These are phyloP conservation scores for Ascocoryne sarcoides DNA, from an alignment of 2,329 filamentous ascomycete genomes.

Conservation along the genomic window DNA sequence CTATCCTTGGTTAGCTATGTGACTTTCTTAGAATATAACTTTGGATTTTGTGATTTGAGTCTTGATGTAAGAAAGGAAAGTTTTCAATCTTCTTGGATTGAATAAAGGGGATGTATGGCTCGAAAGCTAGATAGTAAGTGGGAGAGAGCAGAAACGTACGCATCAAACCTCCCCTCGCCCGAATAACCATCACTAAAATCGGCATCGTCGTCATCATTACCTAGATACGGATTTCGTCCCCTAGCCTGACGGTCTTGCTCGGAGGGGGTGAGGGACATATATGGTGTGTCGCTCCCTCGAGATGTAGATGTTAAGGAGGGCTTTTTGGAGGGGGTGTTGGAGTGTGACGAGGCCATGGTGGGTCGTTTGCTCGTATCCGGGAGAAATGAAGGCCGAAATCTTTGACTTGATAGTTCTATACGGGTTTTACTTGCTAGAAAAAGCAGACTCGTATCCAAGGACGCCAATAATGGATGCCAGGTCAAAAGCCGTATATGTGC, in stretches of 20 bases:
- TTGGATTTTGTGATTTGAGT: neutral
- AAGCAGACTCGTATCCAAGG: no score
- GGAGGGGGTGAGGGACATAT: neutral
- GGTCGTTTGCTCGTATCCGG: no score
- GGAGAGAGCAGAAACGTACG: neutral
- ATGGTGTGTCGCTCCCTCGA: neutral
- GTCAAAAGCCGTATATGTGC: no score
- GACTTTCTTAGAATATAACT: neutral
- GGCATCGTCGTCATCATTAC: slow-evolving; percentile 13
- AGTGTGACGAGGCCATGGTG: neutral
- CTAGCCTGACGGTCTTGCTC: slow-evolving; percentile 49
- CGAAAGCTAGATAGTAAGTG: neutral
- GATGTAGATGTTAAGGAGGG: neutral
- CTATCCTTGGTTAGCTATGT: slow-evolving; percentile 4
- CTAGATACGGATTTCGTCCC: slow-evolving; percentile 45
- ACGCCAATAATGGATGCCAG: no score
- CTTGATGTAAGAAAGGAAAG: neutral
- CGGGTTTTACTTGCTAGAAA: no score
- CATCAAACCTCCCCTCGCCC: slow-evolving; percentile 4
- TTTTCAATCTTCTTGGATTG: neutral
- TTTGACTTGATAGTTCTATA: no score
- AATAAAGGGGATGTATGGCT: neutral
- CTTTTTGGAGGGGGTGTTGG: neutral
- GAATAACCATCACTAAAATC: slow-evolving; percentile 12
- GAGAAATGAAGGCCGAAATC: no score